phyloP scores from a whole-genome alignment of 2,329 filamentous ascomycete genomes.

The Ophiostoma quercus region DNA sequence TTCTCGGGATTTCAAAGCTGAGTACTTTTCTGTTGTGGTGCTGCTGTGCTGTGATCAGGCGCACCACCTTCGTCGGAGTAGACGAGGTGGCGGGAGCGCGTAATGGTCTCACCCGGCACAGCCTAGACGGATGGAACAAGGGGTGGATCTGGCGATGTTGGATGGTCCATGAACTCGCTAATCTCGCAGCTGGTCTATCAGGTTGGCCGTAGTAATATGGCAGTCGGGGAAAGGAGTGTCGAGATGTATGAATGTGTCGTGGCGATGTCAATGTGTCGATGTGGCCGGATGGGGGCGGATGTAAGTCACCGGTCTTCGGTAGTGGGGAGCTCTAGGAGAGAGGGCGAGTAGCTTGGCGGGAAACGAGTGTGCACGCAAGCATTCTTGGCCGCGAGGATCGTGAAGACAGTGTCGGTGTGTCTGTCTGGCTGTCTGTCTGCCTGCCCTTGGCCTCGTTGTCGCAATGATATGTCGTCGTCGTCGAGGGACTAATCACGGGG shows the following conservation, averaged over 20 bases:
- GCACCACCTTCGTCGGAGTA: slow-evolving; percentile 23
- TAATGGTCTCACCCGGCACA: slow-evolving; percentile 10
- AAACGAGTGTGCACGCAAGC: slow-evolving; percentile 1
- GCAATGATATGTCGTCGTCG: not conserved
- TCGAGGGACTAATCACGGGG: slow-evolving; percentile 14
- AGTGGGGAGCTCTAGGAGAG: slow-evolving; percentile 2
- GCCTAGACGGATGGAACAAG: slow-evolving; percentile 12
- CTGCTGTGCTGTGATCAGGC: not conserved
- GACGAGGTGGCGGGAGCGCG: slow-evolving; percentile 23
- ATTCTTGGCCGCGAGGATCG: not conserved
- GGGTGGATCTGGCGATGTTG: not conserved
- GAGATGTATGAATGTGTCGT: not conserved
- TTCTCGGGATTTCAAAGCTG: not conserved
- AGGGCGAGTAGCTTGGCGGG: not conserved
- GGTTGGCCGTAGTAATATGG: not conserved
- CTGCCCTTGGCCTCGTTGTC: not conserved
- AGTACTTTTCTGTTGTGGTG: not conserved
- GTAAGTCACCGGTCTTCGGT: slow-evolving; percentile 11
- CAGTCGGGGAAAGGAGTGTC: not conserved
- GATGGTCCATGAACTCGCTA: slow-evolving; percentile 4
- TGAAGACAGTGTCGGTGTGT: not conserved
- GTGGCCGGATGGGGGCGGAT: slow-evolving; percentile 10
- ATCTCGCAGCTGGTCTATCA: not conserved
- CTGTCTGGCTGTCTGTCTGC: not conserved
- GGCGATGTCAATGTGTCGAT: not conserved